A percentile compares a stretch with the other conserved stretches of the same genome.
Conservation (phyloP, 148 eudicot species). For the Nepenthes gracilis region DNA sequence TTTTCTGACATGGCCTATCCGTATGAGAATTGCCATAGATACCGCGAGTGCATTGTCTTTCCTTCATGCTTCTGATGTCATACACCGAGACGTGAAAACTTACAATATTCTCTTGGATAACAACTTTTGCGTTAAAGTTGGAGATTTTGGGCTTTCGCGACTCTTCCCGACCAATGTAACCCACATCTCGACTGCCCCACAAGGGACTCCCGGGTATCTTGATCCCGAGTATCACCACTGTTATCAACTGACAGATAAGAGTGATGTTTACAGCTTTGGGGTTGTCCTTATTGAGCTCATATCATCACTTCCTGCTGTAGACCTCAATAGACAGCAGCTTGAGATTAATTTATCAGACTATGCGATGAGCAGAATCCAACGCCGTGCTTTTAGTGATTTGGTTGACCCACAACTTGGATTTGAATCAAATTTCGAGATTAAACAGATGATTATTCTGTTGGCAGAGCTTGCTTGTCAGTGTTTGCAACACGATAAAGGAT, state of each 20-base stretch:
- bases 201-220: slow-evolving; percentile 55
- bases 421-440: slow-evolving; percentile 18
- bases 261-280: slow-evolving; percentile 60
- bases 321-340: slow-evolving; percentile 22
- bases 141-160: slow-evolving; percentile 62
- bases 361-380: slow-evolving; percentile 32
- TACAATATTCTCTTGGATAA: slow-evolving; percentile 40
- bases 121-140: slow-evolving; percentile 46
- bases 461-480: slow-evolving; percentile 45
- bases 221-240: slow-evolving; percentile 53
- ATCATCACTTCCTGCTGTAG: slow-evolving; percentile 47
- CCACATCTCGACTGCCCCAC: slow-evolving; percentile 58
- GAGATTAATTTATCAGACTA: slow-evolving; percentile 46
- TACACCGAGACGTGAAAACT: slow-evolving; percentile 55
- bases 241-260: slow-evolving; percentile 44
- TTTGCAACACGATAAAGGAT: slow-evolving; percentile 30
- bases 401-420: slow-evolving; percentile 34
- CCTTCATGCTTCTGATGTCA: slow-evolving; percentile 40
- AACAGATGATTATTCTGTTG: slow-evolving; percentile 26
- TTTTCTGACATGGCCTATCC: slow-evolving; percentile 31
- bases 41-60: slow-evolving; percentile 45
- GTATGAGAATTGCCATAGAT: slow-evolving; percentile 44
- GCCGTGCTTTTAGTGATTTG: slow-evolving; percentile 19
- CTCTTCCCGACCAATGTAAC: slow-evolving; percentile 36
- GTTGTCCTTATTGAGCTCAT: slow-evolving; percentile 51